These are phyloP conservation scores for Escovopsis sp. DNA, from an alignment of 2,329 filamentous ascomycete genomes.

Conservation along the genomic window DNA sequence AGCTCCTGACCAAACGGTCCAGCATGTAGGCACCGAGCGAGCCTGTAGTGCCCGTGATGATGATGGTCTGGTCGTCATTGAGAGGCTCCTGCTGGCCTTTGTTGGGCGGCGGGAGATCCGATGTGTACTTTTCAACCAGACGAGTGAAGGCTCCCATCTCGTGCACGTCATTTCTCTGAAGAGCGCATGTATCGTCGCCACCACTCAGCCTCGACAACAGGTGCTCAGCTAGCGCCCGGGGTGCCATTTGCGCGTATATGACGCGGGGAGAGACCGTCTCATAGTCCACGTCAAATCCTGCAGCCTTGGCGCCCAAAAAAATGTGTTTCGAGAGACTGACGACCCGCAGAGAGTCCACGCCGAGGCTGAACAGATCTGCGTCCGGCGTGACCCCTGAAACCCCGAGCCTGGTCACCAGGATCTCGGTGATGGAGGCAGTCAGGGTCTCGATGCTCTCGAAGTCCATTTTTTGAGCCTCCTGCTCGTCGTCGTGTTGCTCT, in stretches of 20 bases:
- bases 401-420: conserved; percentile 7
- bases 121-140: conserved; percentile 17
- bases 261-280: conserved; percentile 9
- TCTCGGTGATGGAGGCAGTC: conserved; percentile 11
- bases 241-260: conserved; percentile 18
- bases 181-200: neutral
- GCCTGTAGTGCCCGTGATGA: conserved; percentile 78
- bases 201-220: conserved; percentile 3
- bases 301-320: conserved; percentile 7
- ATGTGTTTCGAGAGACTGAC: conserved; percentile 12
- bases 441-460: conserved; percentile 10
- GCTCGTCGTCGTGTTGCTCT: neutral
- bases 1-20: conserved; percentile 16
- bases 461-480: conserved; percentile 1
- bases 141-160: conserved; percentile 4
- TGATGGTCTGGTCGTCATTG: conserved; percentile 38
- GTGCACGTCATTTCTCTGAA: neutral
- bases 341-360: conserved; percentile 26
- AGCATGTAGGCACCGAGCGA: conserved; percentile 70
- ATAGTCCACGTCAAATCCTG: conserved; percentile 6
- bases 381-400: conserved; percentile 9
- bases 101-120: conserved; percentile 10
- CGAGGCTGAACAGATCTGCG: conserved; percentile 23
- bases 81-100: conserved; percentile 11
- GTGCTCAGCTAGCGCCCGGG: conserved; percentile 11